Percentiles rank a stretch among this genome's conserved stretches.
These are phyloP conservation scores for Mycena filopes DNA, from an alignment of 768 basidiomycete species.

Conservation along the genomic window DNA sequence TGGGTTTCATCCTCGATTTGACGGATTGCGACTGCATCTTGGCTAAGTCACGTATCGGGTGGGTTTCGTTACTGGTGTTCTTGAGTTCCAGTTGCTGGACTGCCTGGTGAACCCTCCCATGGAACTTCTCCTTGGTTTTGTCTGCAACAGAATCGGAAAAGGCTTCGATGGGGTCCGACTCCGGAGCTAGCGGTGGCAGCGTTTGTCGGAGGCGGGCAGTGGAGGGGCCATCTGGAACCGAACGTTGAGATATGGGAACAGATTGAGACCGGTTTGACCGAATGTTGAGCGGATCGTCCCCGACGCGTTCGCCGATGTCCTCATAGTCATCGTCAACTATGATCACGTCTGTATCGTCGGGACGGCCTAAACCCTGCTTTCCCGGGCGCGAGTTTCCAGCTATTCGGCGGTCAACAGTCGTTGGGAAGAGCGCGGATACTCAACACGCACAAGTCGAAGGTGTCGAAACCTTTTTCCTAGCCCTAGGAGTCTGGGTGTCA, in stretches of 20 bases:
- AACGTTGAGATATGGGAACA: background rate
- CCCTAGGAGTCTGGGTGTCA: background rate
- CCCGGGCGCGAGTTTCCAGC: background rate
- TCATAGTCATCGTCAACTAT: slow-evolving; percentile 10
- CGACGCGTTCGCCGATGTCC: slow-evolving; percentile 1
- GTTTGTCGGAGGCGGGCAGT: background rate
- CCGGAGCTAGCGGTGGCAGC: slow-evolving; percentile 9
- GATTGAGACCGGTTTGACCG: background rate
- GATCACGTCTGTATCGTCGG: slow-evolving; percentile 10
- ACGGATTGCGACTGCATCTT: background rate
- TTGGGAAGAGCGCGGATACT: background rate
- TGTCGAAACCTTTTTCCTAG: slow-evolving; percentile 21
- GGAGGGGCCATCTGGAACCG: background rate
- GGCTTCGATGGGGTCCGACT: slow-evolving; percentile 17
- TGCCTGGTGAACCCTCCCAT: background rate
- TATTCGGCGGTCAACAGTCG: background rate
- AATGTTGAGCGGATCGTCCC: slow-evolving; percentile 6
- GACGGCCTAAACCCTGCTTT: slow-evolving; percentile 4
- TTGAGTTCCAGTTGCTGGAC: background rate
- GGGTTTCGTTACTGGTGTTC: background rate
- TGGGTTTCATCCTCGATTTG: slow-evolving; percentile 23
- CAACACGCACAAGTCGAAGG: slow-evolving; percentile 10
- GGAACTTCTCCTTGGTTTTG: background rate
- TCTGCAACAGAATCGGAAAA: background rate
- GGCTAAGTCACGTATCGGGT: background rate